Evolutionary conservation across 1,284 basidiomycete species (phyloP).

Genomic region (Rhodotorula sp.): DNA sequence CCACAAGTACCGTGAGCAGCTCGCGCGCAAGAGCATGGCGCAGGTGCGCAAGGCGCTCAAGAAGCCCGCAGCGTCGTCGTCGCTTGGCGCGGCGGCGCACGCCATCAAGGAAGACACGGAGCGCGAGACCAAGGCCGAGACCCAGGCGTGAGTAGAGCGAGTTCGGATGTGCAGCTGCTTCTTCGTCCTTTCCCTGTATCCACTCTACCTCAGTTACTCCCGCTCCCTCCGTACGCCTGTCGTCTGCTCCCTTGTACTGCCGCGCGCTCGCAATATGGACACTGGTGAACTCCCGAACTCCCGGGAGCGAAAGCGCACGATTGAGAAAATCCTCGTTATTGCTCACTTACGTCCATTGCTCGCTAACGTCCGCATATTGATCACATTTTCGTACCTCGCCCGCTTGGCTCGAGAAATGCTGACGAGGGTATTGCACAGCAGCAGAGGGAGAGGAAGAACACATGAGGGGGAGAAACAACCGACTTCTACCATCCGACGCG

Average conservation of each 20-base stretch:
- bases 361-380: too few species aligned
- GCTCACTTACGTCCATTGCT: too few species aligned
- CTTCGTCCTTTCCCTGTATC: not conserved
- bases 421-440: too few species aligned
- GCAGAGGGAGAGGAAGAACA: not conserved
- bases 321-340: too few species aligned
- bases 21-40: conserved; percentile 19
- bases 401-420: too few species aligned
- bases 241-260: not conserved
- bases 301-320: too few species aligned
- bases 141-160: not conserved
- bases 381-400: too few species aligned
- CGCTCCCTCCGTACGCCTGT: not conserved
- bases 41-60: conserved; percentile 24
- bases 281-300: not conserved
- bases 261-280: not conserved
- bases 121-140: not conserved
- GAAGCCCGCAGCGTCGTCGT: not conserved
- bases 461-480: not conserved
- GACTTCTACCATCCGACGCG: not conserved
- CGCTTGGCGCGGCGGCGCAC: not conserved
- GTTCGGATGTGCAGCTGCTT: too few species aligned
- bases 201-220: too few species aligned
- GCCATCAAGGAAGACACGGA: conserved; percentile 12
- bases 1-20: conserved; percentile 25